Evolutionary conservation across 306 rosid species (phyloP), one percentile per base, ranked within the genome.

Genomic region (Cicer bijugum): DNA sequence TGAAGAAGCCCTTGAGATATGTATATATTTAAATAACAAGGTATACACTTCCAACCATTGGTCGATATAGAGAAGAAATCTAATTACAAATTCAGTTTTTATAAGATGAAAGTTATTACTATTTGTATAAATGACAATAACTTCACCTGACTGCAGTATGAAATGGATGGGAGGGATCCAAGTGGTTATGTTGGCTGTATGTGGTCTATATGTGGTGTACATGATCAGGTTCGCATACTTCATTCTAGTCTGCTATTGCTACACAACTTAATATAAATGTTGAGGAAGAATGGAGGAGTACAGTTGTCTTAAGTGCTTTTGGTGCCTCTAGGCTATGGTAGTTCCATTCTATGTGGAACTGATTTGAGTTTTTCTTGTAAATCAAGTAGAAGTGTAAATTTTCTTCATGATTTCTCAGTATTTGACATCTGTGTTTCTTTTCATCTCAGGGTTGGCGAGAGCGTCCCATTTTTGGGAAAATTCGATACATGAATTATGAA

Each of bases 131-230:
- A 63, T 74, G 73, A 17, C 40, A 16, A 46, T 45, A 50, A 69
- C 58, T 77, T 80, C 69, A 19, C 53, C 12, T 73, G 71, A 28
- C 9, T 85, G 89, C 90, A 93, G 97, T 93, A 93, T 78, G 89
- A 86, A 83, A 75, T 91, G 7, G 98, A 93, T 83, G 98, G 98
- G 64, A 88, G 98, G 81, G 98, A 93, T 72, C 97, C 97, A 28
- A 91, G 57, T 78, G 97, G 98, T 48, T 93, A 89, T 3, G 91
- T 81, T 11, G 98, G 98, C 62, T 93, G 98, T 85, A 93, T 93
- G 97, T 93, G 97, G 98, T 91, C 98, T 28, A 84, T 93, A 58
- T 91, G 97, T 12, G 98, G 97, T 12, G 85, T 91, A 61, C 98
- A 93, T 55, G 97, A 93, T 88, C 98, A 93, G 97, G 98, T 93